Base-by-base conservation (phyloP, 73 alveolate genomes). In the Paraurostyla sp. region DNA sequence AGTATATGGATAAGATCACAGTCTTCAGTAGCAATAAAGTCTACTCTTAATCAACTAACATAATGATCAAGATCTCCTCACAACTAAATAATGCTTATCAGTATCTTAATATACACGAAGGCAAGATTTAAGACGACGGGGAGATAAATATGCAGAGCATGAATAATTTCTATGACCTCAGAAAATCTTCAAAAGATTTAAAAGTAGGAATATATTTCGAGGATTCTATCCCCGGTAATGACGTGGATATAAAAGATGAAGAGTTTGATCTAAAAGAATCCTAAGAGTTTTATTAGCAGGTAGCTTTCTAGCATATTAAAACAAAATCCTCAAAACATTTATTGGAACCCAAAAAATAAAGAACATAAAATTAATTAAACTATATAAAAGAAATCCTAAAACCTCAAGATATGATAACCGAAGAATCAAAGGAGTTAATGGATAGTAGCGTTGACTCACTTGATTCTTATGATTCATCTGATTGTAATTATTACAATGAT, bases 291-390 rank as follows among this genome's bases (percentile, higher is more conserved):
- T 3, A 59, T 0, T 4, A 33, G 29, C 23, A 40, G 59, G 4
- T 51, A 20, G 22, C 49, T 7, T 20, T 9, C 15, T 78, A 54
- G 62, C 49, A 49, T 48, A 43, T 49, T 29, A 43, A 43, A 23
- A 73, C 86, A 9, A 73, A 73, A 35, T 48, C 69, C 15, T 78
- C 89, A 0, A 78, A 78, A 51, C 89, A 78, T 51, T 27, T 78
- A 40, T 45, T 52, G 9, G 89, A 78, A 38, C 65, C 63, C 7
- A 78, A 78, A 51, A 51, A 52, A 23, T 54, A 78, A 38, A 49
- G 89, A 40, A 42, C 62, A 0, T 13, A 52, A 52, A 78, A 40
- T 73, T 68, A 73, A 36, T 27, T 43, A 13, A 50, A 33, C 49
- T 3, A 4, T 9, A n/a, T 73, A 23, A 73, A 73, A 48, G 13